Percentiles rank a stretch among this genome's conserved stretches.
Conservation (phyloP, 257 asterid species). For the Solanum corneliomulleri region DNA sequence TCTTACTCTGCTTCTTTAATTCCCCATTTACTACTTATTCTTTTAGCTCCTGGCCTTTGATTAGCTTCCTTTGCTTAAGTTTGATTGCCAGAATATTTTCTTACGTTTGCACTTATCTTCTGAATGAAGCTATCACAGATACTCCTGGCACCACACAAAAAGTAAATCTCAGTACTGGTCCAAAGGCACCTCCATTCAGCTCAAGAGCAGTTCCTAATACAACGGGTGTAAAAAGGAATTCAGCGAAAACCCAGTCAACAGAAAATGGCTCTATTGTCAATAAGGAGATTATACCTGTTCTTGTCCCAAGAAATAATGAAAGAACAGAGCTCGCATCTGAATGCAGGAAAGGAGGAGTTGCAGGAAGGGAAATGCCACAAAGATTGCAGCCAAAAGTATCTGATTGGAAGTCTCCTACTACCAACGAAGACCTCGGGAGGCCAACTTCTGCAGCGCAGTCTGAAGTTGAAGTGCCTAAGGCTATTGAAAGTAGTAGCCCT, state of each 20-base stretch:
- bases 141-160: slow-evolving; percentile 72
- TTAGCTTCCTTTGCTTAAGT: background rate
- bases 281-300: slow-evolving; percentile 62
- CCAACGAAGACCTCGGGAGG: slow-evolving; percentile 51
- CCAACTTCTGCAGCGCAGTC: slow-evolving; percentile 26
- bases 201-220: slow-evolving; percentile 30
- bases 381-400: slow-evolving; percentile 58
- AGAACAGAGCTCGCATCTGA: slow-evolving; percentile 65
- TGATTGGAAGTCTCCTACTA: slow-evolving; percentile 43
- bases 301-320: slow-evolving; percentile 73
- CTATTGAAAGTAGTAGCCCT: slow-evolving; percentile 22
- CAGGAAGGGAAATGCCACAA: slow-evolving; percentile 41
- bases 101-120: slow-evolving; percentile 6
- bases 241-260: slow-evolving; percentile 49
- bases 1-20: background rate
- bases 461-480: slow-evolving; percentile 42
- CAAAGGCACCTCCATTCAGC: slow-evolving; percentile 42
- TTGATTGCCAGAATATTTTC: background rate
- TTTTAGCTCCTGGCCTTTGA: background rate
- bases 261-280: slow-evolving; percentile 31
- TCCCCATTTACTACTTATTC: background rate
- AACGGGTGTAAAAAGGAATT: slow-evolving; percentile 50
- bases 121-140: slow-evolving; percentile 51
- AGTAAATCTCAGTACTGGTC: slow-evolving; percentile 32
- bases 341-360: slow-evolving; percentile 68